phyloP scores from a whole-genome alignment of 176 grass and related monocot species.

The Avena atlantica region DNA sequence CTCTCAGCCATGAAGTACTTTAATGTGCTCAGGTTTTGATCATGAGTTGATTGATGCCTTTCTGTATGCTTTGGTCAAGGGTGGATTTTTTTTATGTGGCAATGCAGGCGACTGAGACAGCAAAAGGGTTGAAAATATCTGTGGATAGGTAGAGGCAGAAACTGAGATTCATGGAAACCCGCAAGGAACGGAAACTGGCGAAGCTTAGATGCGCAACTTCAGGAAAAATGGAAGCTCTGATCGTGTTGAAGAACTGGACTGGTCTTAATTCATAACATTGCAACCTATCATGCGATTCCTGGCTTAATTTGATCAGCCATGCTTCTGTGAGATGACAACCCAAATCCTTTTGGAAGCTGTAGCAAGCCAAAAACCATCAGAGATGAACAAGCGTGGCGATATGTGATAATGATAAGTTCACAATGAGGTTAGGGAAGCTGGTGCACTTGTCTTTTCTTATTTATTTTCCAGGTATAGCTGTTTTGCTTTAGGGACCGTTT shows the following conservation, averaged over 20 bases:
- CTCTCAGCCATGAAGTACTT: slow-evolving; percentile 86
- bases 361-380: slow-evolving; percentile 20
- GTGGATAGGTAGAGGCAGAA: slow-evolving; percentile 97
- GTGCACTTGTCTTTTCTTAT: slow-evolving; percentile 24
- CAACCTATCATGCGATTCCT: slow-evolving; percentile 10
- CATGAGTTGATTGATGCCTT: slow-evolving; percentile 85
- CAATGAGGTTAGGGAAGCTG: slow-evolving; percentile 19
- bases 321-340: slow-evolving; percentile 12
- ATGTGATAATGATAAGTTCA: slow-evolving; percentile 16
- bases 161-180: slow-evolving; percentile 90
- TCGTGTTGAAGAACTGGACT: slow-evolving; percentile 96
- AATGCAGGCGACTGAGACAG: slow-evolving; percentile 89
- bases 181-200: slow-evolving; percentile 84
- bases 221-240: slow-evolving; percentile 93
- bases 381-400: slow-evolving; percentile 30
- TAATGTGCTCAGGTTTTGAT: slow-evolving; percentile 81
- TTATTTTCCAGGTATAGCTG: slow-evolving; percentile 36
- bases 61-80: slow-evolving; percentile 85
- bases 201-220: slow-evolving; percentile 81
- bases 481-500: background rate
- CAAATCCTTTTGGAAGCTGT: slow-evolving; percentile 37
- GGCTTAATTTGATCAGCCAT: background rate
- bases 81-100: slow-evolving; percentile 93
- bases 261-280: slow-evolving; percentile 68
- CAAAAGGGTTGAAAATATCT: slow-evolving; percentile 87